Evolutionary conservation across 768 basidiomycete genomes (phyloP).

Genomic region (Leccinum subtestaceum): DNA sequence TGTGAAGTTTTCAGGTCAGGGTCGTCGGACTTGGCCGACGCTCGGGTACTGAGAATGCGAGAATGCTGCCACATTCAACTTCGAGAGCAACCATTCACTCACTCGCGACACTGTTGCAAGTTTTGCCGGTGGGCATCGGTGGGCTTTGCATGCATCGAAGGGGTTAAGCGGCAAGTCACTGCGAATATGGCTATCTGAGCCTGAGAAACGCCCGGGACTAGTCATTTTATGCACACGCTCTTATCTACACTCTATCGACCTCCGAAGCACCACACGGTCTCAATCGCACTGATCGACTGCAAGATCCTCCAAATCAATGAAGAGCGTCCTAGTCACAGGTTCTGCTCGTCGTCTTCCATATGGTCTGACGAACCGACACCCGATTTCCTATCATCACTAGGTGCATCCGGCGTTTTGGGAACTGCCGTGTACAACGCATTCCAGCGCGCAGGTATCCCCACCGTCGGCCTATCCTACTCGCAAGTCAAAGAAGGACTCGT

Average conservation of each 20-base stretch:
- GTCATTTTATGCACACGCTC: too few relatives aligned
- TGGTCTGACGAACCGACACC: slow-evolving; percentile 12
- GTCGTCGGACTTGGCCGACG: too few relatives aligned
- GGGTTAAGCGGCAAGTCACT: not conserved
- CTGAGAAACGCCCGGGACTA: not conserved
- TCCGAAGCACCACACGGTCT: too few relatives aligned
- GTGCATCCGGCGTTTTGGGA: slow-evolving; percentile 91
- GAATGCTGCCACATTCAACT: not conserved
- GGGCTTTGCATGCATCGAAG: not conserved
- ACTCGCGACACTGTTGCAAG: not conserved
- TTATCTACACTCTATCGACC: too few relatives aligned
- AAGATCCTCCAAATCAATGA: slow-evolving; percentile 15
- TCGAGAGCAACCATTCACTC: not conserved
- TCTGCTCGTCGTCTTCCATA: not conserved
- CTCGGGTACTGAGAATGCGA: too few relatives aligned
- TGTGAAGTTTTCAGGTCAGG: too few relatives aligned
- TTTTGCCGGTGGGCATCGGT: not conserved
- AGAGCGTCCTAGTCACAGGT: slow-evolving; percentile 63
- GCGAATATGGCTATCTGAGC: not conserved
- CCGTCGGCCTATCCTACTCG: slow-evolving; percentile 72
- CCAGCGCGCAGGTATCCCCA: slow-evolving; percentile 40
- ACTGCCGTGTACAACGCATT: slow-evolving; percentile 73
- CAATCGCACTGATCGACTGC: not conserved
- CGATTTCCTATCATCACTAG: slow-evolving; percentile 35
- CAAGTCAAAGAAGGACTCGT: slow-evolving; percentile 51